Evolutionary conservation across 2,329 filamentous ascomycete species (phyloP), one percentile per base, ranked within the genome.

Genomic region (Aureobasidium sp.): DNA sequence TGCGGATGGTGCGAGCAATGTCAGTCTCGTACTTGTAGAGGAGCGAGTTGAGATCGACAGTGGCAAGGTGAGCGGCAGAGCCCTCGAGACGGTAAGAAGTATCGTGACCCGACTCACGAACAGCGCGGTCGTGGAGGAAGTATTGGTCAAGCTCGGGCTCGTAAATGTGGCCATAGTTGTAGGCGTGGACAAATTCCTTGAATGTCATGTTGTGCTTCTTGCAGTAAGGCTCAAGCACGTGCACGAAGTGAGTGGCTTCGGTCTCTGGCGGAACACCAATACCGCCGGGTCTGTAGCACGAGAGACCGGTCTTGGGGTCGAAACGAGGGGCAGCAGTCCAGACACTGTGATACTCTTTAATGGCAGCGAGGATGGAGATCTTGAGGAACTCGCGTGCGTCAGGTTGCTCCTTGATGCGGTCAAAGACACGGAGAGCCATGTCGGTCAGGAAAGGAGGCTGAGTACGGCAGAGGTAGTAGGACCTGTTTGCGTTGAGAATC

Each of bases 1-100:
- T 88, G 62, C 90, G 89, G 69, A 99, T 96, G 9, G 86, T 88
- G 64, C 89, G 86, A 2, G 90, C 87, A 72, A 99, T 97, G 70
- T 99, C 94, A 34, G 87, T 87, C 76, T 99, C 94, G 72, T 97
- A 97, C 77, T 97, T 97, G 84, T 94, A 99, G 31, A 99, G 79
- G 34, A 96, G 81, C 31, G 91, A 94, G 77, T 99, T 97, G 61
- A 97, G 82, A 71, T 99, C 94, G 63, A 97, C 90, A 0, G 92
- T 97, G 12, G 92, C 94, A 29, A 97, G 80, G 71, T 97, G 86
- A 12, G 90, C 94, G 69, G 89, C 92, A 27, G 95, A 83, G 51
- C 86, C 87, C 76, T 97, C 94, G 22, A 99, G 82, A 20, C 94
- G 90, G 76, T 97, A 97, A 17, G 90, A 90, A 2, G 94, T 99